phyloP scores from a whole-genome alignment of 2,329 filamentous ascomycete species.

The Phyllosticta citriasiana region DNA sequence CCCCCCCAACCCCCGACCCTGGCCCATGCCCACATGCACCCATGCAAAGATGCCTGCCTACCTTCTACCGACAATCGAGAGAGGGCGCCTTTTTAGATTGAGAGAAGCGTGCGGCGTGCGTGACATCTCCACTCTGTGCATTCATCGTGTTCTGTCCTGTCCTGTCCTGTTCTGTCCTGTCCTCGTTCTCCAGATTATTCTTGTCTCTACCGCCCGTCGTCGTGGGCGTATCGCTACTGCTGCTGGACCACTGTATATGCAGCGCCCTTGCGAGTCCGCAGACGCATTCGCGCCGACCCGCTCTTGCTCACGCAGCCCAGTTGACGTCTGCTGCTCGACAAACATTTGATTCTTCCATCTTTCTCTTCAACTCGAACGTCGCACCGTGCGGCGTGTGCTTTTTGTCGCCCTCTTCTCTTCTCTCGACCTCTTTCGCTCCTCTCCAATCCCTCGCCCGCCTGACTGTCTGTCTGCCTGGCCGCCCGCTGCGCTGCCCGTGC shows the following conservation, averaged over 20 bases:
- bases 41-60: not conserved
- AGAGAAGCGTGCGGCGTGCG: slow-evolving; percentile 7
- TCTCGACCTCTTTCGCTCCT: not conserved
- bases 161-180: not conserved
- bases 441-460: not conserved
- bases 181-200: too few relatives aligned
- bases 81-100: slow-evolving; percentile 4
- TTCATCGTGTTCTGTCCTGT: not conserved
- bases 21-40: not conserved
- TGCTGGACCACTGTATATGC: not conserved
- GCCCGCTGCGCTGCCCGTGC: slow-evolving; percentile 5
- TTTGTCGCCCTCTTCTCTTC: not conserved
- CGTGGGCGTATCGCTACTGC: not conserved
- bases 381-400: slow-evolving; percentile 9
- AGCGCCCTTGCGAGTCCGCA: slow-evolving; percentile 3
- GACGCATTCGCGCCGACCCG: slow-evolving; percentile 9
- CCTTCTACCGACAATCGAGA: not conserved
- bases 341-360: not conserved
- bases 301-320: not conserved
- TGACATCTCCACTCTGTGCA: slow-evolving; percentile 7
- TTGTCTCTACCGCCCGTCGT: too few relatives aligned
- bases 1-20: not conserved
- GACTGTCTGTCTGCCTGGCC: slow-evolving; percentile 5
- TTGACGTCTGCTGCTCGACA: not conserved
- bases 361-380: not conserved